phyloP scores from a whole-genome alignment of 805 yeast species.

The Saturnispora zaruensis region DNA sequence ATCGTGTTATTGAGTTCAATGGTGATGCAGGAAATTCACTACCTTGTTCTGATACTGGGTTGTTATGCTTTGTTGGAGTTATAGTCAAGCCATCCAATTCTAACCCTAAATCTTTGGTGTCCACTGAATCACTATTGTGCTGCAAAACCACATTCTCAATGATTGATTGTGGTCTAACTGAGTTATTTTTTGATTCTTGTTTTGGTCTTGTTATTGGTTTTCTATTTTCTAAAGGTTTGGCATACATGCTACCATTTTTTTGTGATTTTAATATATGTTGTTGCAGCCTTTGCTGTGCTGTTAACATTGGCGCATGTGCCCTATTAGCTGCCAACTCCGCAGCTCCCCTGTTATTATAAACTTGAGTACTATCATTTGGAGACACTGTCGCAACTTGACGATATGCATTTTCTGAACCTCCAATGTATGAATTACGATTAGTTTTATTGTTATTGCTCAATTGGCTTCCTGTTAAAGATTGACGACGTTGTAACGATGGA shows the following conservation, averaged over 20 bases:
- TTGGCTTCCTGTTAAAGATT: background rate
- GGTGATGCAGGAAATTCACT: slow-evolving; percentile 23
- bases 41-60: background rate
- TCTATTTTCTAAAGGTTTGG: slow-evolving; percentile 21
- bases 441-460: background rate
- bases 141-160: slow-evolving; percentile 11
- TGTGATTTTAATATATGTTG: slow-evolving; percentile 28
- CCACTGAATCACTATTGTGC: slow-evolving; percentile 5
- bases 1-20: slow-evolving; percentile 23
- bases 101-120: background rate
- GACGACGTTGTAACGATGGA: slow-evolving; percentile 4
- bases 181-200: slow-evolving; percentile 7
- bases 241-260: slow-evolving; percentile 25
- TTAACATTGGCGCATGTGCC: slow-evolving; percentile 15
- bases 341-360: background rate
- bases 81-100: background rate
- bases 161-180: slow-evolving; percentile 11
- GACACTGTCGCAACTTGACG: background rate
- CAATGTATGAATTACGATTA: background rate
- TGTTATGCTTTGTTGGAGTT: background rate
- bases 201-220: slow-evolving; percentile 13
- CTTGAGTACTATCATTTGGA: background rate
- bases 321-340: slow-evolving; percentile 21
- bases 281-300: slow-evolving; percentile 31
- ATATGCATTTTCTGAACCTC: background rate